Evolutionary conservation across 108 stramenopile genomes (phyloP), one percentile per base, ranked within the genome.

Genomic region (Craspedostauros australis): DNA sequence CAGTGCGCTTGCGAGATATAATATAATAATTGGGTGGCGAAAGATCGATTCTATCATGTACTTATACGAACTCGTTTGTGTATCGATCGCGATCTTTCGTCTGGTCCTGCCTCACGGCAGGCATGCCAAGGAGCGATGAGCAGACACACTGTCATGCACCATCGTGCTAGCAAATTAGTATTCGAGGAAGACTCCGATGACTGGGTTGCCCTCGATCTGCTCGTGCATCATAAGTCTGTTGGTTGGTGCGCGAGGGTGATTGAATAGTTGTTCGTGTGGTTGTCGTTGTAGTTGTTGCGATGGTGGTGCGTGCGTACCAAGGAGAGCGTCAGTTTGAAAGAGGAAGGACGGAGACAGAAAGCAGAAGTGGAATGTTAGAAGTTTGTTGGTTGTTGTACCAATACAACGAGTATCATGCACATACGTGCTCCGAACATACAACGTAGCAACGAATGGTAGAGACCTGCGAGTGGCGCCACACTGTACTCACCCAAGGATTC

Each of bases 401-500:
- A 37, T n/a, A 37, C 36, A 37, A n/a, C n/a, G n/a, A 37, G n/a
- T 14, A 14, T 37, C n/a, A 37, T n/a, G 36, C n/a, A 37, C n/a
- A 14, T 37, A 37, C 36, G n/a, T 37, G n/a, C 36, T n/a, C n/a
- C 36, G n/a, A 37, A n/a, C 14, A 37, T 37, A 37, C 36, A 37
- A n/a, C 14, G 36, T 36, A 8, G 34, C 50, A 50, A 50, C 50
- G 15, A 50, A 24, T 50, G 50, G 50, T 22, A 50, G 26, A 27
- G 50, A 40, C 62, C 77, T 56, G 72, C 80, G 20, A 84, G 61
- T 62, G 80, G 76, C 71, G n/a, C 85, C 86, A 74, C 88, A 86
- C 30, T 90, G 65, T 79, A 93, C 84, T 39, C 89, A 64, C 9
- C 69, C 91, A 53, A 93, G 80, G 68, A 93, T 87, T 39, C 88